A percentile compares a stretch with the other conserved stretches of the same genome.
phyloP scores from a whole-genome alignment of 1,284 basidiomycete species.

The Peniophora sp. region DNA sequence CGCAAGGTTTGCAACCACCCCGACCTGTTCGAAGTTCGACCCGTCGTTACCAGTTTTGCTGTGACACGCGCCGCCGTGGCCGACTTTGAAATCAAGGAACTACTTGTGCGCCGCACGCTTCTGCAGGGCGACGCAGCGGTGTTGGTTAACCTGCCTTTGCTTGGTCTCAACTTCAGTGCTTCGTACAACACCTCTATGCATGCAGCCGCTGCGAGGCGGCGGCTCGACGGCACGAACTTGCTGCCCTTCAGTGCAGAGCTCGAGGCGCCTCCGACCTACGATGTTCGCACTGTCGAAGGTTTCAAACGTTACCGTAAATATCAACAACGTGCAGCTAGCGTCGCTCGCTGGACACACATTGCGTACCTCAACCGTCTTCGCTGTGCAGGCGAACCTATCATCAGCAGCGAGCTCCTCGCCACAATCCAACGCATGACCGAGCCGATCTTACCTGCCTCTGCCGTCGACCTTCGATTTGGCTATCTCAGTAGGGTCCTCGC shows the following conservation, averaged over 20 bases:
- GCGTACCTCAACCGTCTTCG: conserved; percentile 75
- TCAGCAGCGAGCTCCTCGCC: conserved; percentile 54
- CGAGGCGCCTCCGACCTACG: conserved; percentile 41
- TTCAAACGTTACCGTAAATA: conserved; percentile 57
- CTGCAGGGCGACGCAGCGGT: conserved; percentile 41
- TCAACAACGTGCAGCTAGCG: conserved; percentile 42
- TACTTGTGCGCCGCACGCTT: conserved; percentile 73
- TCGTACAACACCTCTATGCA: conserved; percentile 43
- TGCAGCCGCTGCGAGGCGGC: conserved; percentile 43
- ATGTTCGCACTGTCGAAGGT: conserved; percentile 70
- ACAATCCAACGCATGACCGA: conserved; percentile 33
- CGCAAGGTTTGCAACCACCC: conserved; percentile 96
- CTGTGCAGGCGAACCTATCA: conserved; percentile 56
- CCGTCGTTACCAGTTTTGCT: conserved; percentile 88
- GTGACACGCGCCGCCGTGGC: conserved; percentile 77
- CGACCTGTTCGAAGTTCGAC: conserved; percentile 91
- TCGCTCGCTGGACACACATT: conserved; percentile 64
- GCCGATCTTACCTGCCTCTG: conserved; percentile 53
- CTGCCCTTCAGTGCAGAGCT: conserved; percentile 53
- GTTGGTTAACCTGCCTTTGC: conserved; percentile 51
- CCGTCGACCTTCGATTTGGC: conserved; percentile 25
- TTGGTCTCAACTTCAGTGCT: conserved; percentile 62
- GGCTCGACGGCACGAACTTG: conserved; percentile 66
- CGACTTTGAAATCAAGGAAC: conserved; percentile 84
- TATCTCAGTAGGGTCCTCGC: conserved; percentile 35